phyloP scores from a whole-genome alignment of 106 monocot genomes.

The Acorus calamus region DNA sequence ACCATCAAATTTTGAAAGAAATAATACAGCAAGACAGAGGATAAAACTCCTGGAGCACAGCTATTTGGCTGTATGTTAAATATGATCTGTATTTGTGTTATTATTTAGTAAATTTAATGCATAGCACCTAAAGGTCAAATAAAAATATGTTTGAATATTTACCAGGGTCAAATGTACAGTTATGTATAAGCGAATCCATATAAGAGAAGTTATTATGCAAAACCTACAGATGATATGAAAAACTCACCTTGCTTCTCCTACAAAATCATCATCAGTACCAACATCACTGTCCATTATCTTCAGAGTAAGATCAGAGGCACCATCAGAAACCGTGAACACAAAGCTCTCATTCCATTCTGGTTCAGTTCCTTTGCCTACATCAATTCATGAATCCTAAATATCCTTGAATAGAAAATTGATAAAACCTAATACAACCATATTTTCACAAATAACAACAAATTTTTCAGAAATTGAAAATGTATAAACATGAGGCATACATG shows the following conservation, averaged over 20 bases:
- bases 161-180: no score
- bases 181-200: no score
- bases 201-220: no score
- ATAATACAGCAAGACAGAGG: no score
- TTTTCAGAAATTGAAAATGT: background rate
- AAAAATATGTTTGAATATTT: no score
- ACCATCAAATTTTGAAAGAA: no score
- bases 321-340: slow-evolving; percentile 34
- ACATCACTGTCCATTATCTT: slow-evolving; percentile 54
- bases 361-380: slow-evolving; percentile 28
- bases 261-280: slow-evolving; percentile 33
- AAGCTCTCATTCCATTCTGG: slow-evolving; percentile 67
- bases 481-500: no score
- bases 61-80: no score
- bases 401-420: background rate
- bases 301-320: slow-evolving; percentile 19
- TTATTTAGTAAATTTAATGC: no score
- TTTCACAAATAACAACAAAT: background rate
- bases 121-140: no score
- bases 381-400: background rate
- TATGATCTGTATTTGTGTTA: no score
- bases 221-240: background rate
- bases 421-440: background rate
- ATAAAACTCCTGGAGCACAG: no score
- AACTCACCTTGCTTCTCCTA: slow-evolving; percentile 49